Evolutionary conservation across 495 filamentous ascomycete genomes (phyloP).

Genomic region (Trichocladium uniseriatum): DNA sequence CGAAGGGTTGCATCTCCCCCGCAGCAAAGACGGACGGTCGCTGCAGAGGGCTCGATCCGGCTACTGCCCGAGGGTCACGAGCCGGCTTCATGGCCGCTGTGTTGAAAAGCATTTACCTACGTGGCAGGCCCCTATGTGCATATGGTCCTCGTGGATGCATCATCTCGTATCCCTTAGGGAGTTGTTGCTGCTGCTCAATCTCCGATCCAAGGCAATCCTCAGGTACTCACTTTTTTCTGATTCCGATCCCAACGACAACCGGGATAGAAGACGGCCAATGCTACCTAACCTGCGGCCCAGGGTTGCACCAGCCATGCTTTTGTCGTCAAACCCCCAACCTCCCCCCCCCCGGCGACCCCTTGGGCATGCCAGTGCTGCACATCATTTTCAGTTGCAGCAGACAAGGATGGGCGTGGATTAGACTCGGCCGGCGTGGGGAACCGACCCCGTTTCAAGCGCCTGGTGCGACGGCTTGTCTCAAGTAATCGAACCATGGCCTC

Average conservation of each 20-base stretch:
- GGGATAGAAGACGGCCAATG: background rate
- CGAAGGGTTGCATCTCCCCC: constrained; percentile 1
- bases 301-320: background rate
- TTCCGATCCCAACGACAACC: too few species aligned
- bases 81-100: background rate
- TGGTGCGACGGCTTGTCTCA: background rate
- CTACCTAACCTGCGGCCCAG: background rate
- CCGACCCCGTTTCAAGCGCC: background rate
- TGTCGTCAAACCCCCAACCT: constrained; percentile 2
- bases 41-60: constrained; percentile 13
- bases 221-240: too few species aligned
- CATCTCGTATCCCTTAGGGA: background rate
- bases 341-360: background rate
- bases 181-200: background rate
- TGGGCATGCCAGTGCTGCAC: constrained; percentile 13
- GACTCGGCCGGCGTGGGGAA: background rate
- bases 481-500: background rate
- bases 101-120: background rate
- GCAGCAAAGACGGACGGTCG: background rate
- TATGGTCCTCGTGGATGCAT: background rate
- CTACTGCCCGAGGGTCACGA: constrained; percentile 1
- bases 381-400: constrained; percentile 18
- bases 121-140: too few species aligned
- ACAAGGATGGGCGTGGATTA: constrained; percentile 7
- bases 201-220: too few species aligned